Percentiles rank a stretch among this genome's conserved stretches.
Conservation (phyloP, 805 yeast genomes). For the Ogataea ramenticola region DNA sequence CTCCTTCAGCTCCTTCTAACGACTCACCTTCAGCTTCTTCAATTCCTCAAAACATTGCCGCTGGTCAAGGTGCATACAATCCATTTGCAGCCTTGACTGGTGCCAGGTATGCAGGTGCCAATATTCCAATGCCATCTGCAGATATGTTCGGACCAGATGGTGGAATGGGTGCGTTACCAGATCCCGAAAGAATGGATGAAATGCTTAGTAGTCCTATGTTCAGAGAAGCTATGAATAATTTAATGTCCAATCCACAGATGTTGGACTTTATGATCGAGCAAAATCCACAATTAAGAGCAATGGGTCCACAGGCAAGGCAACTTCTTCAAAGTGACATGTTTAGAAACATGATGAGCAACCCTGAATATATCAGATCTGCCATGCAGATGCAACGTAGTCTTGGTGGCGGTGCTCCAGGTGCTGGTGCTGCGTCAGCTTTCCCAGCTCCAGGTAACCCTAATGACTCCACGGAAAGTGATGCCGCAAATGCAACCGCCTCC, state of each 20-base stretch:
- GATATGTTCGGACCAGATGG: conserved; percentile 93
- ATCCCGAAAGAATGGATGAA: conserved; percentile 63
- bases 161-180: conserved; percentile 75
- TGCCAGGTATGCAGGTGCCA: conserved; percentile 90
- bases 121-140: conserved; percentile 76
- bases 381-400: conserved; percentile 62
- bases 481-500: conserved; percentile 1
- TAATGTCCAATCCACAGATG: conserved; percentile 86
- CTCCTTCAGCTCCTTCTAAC: conserved; percentile 13
- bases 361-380: conserved; percentile 77
- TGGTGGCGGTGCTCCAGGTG: conserved; percentile 30
- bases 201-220: conserved; percentile 79
- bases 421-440: conserved; percentile 25
- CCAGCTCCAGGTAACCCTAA: conserved; percentile 43
- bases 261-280: conserved; percentile 72
- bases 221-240: conserved; percentile 74
- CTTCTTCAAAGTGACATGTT: conserved; percentile 79
- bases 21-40: conserved; percentile 12
- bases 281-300: conserved; percentile 73
- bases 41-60: conserved; percentile 73
- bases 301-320: conserved; percentile 87
- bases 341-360: conserved; percentile 74
- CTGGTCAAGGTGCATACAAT: conserved; percentile 86
- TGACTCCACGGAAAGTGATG: conserved; percentile 11
- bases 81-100: conserved; percentile 91